A percentile compares a stretch with the other conserved stretches of the same genome.
Conservation (phyloP, 768 basidiomycete species). For the Erythrobasidium yunnanense region DNA sequence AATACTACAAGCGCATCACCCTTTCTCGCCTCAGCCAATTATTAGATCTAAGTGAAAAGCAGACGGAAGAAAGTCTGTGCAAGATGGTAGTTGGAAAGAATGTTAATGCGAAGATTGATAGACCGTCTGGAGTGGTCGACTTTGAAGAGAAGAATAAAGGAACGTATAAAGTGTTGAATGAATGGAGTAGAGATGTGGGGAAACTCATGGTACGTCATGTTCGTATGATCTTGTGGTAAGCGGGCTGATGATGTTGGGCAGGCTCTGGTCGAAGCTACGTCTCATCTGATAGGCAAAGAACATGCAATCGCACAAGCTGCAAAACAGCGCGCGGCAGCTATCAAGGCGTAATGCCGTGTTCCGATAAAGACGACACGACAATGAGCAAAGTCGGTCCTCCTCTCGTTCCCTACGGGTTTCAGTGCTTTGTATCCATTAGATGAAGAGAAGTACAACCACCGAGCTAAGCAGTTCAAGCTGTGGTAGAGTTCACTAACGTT, state of each 20-base stretch:
- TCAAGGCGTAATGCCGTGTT: not conserved
- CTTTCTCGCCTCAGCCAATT: slow-evolving; percentile 68
- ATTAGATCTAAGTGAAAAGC: slow-evolving; percentile 66
- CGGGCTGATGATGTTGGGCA: too few relatives aligned
- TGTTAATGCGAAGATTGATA: slow-evolving; percentile 86
- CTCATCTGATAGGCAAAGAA: slow-evolving; percentile 48
- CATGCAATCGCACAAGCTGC: slow-evolving; percentile 28
- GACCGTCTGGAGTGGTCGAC: slow-evolving; percentile 75
- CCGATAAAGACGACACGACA: too few relatives aligned
- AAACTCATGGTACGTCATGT: slow-evolving; percentile 53
- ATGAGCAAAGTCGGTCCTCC: too few relatives aligned
- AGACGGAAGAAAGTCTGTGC: slow-evolving; percentile 79
- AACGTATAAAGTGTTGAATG: slow-evolving; percentile 90
- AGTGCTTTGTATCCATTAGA: too few relatives aligned
- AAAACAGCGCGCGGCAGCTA: slow-evolving; percentile 14
- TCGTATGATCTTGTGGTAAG: too few relatives aligned
- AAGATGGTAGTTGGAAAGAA: slow-evolving; percentile 82
- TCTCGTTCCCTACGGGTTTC: too few relatives aligned
- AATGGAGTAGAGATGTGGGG: slow-evolving; percentile 94
- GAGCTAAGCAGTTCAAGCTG: too few relatives aligned
- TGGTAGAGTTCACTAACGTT: too few relatives aligned
- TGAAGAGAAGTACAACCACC: too few relatives aligned
- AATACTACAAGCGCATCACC: slow-evolving; percentile 90
- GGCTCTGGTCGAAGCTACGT: slow-evolving; percentile 90
- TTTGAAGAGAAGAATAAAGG: slow-evolving; percentile 61